A percentile compares a stretch with the other conserved stretches of the same genome.
Conservation (phyloP, 495 filamentous ascomycete species). For the Aspergillus mulundensis region DNA sequence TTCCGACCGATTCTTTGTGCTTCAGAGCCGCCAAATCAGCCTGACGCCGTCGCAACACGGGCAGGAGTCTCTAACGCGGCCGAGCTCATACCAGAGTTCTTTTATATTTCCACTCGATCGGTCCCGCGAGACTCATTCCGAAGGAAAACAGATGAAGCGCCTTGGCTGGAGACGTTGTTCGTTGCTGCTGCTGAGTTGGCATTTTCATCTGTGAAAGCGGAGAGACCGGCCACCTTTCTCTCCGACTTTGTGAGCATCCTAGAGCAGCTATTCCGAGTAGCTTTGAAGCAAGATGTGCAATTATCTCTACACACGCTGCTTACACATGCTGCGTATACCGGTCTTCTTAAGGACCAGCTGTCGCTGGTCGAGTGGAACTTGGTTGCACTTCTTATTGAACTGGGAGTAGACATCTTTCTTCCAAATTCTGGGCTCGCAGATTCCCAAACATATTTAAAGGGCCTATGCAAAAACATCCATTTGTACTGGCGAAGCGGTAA, state of each 20-base stretch:
- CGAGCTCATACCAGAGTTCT: constrained; percentile 40
- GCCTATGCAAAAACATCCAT: constrained; percentile 38
- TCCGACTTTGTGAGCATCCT: constrained; percentile 34
- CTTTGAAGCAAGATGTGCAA: constrained; percentile 36
- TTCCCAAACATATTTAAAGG: constrained; percentile 36
- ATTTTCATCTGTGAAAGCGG: constrained; percentile 37
- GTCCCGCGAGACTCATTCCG: constrained; percentile 51
- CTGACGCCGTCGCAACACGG: constrained; percentile 5
- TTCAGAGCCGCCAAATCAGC: constrained; percentile 9
- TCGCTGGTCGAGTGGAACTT: constrained; percentile 56
- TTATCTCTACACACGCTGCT: constrained; percentile 43
- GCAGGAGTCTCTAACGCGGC: constrained; percentile 29
- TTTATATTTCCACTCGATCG: constrained; percentile 53
- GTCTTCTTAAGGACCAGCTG: constrained; percentile 35
- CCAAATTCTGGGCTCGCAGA: constrained; percentile 46
- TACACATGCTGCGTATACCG: constrained; percentile 42
- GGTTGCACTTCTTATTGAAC: constrained; percentile 55
- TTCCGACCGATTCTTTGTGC: constrained; percentile 38
- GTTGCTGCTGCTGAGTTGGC: constrained; percentile 47
- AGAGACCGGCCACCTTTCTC: constrained; percentile 26
- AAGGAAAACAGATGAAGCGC: constrained; percentile 52
- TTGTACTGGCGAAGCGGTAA: constrained; percentile 30
- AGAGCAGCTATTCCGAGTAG: constrained; percentile 42
- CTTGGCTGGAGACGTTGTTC: constrained; percentile 67
- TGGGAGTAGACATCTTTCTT: constrained; percentile 68